Evolutionary conservation across 768 basidiomycete genomes (phyloP).

Genomic region (Kondoa subrosea): DNA sequence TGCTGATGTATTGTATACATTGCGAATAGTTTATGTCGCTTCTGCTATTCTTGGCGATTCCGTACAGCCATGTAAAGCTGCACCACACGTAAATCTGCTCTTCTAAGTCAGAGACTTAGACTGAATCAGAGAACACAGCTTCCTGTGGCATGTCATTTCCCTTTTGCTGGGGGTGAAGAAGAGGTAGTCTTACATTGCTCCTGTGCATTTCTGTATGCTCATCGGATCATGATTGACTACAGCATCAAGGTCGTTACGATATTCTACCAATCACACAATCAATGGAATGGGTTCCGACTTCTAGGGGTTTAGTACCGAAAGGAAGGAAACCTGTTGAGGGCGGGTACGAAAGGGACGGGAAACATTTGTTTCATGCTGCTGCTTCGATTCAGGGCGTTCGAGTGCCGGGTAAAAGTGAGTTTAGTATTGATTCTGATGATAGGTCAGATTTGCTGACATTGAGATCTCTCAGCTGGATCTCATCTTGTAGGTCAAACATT

Average conservation of each 20-base stretch:
- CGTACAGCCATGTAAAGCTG: background rate
- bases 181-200: too few relatives aligned
- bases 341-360: background rate
- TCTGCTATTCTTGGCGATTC: background rate
- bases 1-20: too few relatives aligned
- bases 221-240: too few relatives aligned
- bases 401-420: background rate
- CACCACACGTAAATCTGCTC: too few relatives aligned
- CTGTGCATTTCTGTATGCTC: too few relatives aligned
- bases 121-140: too few relatives aligned
- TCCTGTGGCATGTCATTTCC: background rate
- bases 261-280: background rate
- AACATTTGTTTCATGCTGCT: background rate
- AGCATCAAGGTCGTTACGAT: background rate
- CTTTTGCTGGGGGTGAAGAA: background rate
- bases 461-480: background rate
- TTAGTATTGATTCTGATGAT: background rate
- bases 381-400: too few relatives aligned
- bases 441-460: background rate
- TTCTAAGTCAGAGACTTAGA: too few relatives aligned
- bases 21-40: background rate
- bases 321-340: background rate
- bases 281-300: background rate
- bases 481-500: background rate
- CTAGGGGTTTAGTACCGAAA: background rate